A percentile compares a stretch with the other conserved stretches of the same genome.
These are phyloP conservation scores for Capsicum baccatum DNA, from an alignment of 257 asterid species.

Conservation along the genomic window DNA sequence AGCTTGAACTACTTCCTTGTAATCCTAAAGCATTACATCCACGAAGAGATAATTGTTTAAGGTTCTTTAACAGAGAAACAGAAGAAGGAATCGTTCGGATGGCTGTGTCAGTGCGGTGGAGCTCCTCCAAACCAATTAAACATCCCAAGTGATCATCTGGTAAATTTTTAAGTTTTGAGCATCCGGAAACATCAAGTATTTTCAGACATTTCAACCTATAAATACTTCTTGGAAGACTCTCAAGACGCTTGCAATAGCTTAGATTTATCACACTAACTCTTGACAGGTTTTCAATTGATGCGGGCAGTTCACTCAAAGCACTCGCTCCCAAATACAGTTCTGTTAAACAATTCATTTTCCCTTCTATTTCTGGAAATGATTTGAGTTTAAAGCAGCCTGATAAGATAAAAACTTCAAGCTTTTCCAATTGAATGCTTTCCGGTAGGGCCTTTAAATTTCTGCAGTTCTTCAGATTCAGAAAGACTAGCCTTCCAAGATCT, in stretches of 20 bases:
- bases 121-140: slow-evolving; percentile 22
- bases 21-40: not conserved
- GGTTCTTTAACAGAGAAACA: slow-evolving; percentile 17
- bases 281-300: slow-evolving; percentile 10
- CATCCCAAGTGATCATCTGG: slow-evolving; percentile 23
- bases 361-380: slow-evolving; percentile 26
- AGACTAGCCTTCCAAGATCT: slow-evolving; percentile 17
- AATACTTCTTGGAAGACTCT: slow-evolving; percentile 12
- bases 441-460: slow-evolving; percentile 25
- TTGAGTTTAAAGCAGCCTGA: slow-evolving; percentile 32
- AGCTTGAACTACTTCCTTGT: not conserved
- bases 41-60: slow-evolving; percentile 22
- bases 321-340: not conserved
- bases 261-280: slow-evolving; percentile 20
- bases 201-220: not conserved
- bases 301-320: not conserved
- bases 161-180: slow-evolving; percentile 24
- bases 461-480: slow-evolving; percentile 33
- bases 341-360: not conserved
- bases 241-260: slow-evolving; percentile 23
- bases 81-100: slow-evolving; percentile 1
- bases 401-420: slow-evolving; percentile 1
- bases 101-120: slow-evolving; percentile 18
- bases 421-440: slow-evolving; percentile 1
- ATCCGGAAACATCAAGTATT: slow-evolving; percentile 17